A percentile compares a stretch with the other conserved stretches of the same genome.
Evolutionary conservation across 495 filamentous ascomycete genomes (phyloP).

Genomic region (Trichoderma reesei): DNA sequence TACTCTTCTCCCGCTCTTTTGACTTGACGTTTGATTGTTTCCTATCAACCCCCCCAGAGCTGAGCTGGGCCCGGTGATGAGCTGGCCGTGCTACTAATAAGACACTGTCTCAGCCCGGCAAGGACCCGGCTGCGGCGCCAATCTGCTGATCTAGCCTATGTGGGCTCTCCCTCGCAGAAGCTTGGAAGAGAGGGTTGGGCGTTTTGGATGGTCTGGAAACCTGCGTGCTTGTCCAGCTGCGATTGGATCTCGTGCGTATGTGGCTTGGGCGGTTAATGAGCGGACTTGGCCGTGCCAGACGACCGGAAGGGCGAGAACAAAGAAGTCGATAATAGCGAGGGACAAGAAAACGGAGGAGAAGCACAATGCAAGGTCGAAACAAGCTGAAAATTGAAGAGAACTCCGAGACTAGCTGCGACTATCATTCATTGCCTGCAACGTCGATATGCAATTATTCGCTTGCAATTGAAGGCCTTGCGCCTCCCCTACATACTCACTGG

Average conservation of each 20-base stretch:
- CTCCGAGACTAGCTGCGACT: not conserved
- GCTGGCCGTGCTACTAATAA: not conserved
- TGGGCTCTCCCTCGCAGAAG: not conserved
- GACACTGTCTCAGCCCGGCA: slow-evolving; percentile 1
- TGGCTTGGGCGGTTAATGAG: slow-evolving; percentile 1
- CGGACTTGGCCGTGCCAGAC: slow-evolving; percentile 1
- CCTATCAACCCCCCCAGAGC: not conserved
- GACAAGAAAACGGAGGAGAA: not conserved
- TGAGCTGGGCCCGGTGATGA: not conserved
- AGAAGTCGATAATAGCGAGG: not conserved
- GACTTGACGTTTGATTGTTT: not conserved
- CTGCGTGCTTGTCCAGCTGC: not conserved
- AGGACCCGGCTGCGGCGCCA: slow-evolving; percentile 7
- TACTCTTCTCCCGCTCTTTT: not conserved
- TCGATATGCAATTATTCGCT: slow-evolving; percentile 6
- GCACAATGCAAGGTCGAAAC: not conserved
- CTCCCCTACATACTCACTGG: not conserved
- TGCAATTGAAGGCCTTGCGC: not conserved
- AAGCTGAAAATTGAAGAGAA: not conserved
- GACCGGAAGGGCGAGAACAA: not conserved
- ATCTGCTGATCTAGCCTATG: slow-evolving; percentile 3
- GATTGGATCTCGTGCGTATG: not conserved
- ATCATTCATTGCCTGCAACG: not conserved
- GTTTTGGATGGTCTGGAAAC: not conserved
- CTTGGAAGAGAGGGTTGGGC: not conserved